Evolutionary conservation across 768 basidiomycete species (phyloP), one percentile per base, ranked within the genome.

Genomic region (Obba rivulosa): DNA sequence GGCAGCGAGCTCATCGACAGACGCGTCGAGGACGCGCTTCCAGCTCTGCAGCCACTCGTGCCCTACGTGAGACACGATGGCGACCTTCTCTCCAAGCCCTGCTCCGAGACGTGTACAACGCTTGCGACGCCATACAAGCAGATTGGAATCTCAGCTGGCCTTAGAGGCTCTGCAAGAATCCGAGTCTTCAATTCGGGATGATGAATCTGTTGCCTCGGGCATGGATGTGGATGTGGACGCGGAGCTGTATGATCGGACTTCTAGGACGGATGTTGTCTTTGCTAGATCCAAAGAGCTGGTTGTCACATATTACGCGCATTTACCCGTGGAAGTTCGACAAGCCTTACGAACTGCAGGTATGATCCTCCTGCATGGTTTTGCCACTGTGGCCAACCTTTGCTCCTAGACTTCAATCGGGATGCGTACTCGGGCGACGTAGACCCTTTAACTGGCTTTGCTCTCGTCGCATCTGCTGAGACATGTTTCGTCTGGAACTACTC

Each of bases 401-500:
- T 16, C 25, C 7, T 41, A 89, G 87, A 88, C 56, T 86, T 88
- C 59, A 77, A 77, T 54, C 69, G 73, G 43, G 83, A 85, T 48
- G 71, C 75, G 11, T 88, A 83, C 51, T 76, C 79, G 3, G 88
- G 87, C 40, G 78, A 76, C 41, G 80, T 89, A 18, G 87, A 91
- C 59, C 76, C 79, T 4, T 46, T 72, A 41, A 87, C 87, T 8
- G 86, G 86, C 7, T 89, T 85, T 60, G 79, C 87, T 10, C 75
- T 90, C 34, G 78, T 88, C 20, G 78, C 80, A 16, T 88, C 87
- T 21, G 67, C 71, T 7, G 77, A 79, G 58, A 87, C 85, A 8
- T 89, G 86, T 62, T 90, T 87, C 65, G 83, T 89, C 41, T 91
- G 87, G 87, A 84, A 87, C 52, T 84, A 90, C 68, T 76, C 81